Evolutionary conservation across 2,329 filamentous ascomycete genomes (phyloP), one percentile per base, ranked within the genome.

Genomic region (Alternaria arbusti): DNA sequence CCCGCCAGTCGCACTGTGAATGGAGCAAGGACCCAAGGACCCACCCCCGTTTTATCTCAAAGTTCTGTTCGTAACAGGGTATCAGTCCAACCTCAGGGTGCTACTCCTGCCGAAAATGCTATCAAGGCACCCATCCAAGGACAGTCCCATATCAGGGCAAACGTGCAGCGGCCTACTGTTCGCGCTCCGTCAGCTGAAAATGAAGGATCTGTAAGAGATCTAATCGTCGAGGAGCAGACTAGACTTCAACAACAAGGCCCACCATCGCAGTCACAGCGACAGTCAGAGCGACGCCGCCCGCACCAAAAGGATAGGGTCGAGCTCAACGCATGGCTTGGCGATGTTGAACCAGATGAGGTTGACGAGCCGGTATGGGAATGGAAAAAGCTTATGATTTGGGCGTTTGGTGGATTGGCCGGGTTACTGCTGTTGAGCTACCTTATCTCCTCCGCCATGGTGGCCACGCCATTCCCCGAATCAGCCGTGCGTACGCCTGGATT

Each of bases 321-420:
- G 25, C 62, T 73, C n/a, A 63, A 67, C 17, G 59, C 68, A 23
- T 71, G 70, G 71, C 66, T 71, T 30, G 64, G 69, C 20, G 58
- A 66, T 17, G 60, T 74, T 15, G 59, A 69, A 13, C 50, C 43
- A n/a, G 59, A 28, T 17, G 57, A 57, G 10, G 46, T 65, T 15
- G 67, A 71, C 9, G 67, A 70, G 46, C 51, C 61, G 15, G 61
- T 67, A 28, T 73, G 69, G 69, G 54, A 46, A 36, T 68, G 64
- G 63, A 64, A 59, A 32, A 58, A 63, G 23, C 49, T 59, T 32
- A 20, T 66, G 20, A 63, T 58, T 9, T 61, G 57, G 44, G 56
- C 60, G 3, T 68, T 70, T 47, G 67, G 65, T 63, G 52, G 25
- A 10, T 28, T 72, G 11, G 15, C 65, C 20, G 44, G 45, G 54